Evolutionary conservation across 1,284 basidiomycete species (phyloP).

Genomic region (Phlebopus sp.): DNA sequence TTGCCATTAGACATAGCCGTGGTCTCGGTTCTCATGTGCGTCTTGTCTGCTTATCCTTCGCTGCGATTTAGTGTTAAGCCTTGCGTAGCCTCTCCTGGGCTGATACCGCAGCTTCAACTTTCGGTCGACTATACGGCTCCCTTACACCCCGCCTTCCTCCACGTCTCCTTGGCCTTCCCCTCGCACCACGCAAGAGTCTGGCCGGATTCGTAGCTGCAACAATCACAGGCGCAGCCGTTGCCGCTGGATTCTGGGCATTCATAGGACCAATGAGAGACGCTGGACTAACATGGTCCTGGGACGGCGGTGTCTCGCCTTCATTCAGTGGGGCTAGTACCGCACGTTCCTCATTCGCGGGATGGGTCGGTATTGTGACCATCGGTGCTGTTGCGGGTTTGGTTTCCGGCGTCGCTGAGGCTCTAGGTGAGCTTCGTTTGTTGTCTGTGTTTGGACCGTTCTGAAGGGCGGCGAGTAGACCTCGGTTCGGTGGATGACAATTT

Average conservation of each 20-base stretch:
- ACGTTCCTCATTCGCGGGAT: constrained; percentile 36
- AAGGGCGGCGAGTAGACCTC: constrained; percentile 57
- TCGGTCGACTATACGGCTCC: constrained; percentile 84
- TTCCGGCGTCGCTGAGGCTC: constrained; percentile 81
- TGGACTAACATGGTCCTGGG: constrained; percentile 55
- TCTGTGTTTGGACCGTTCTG: constrained; percentile 12
- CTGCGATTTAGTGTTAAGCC: not conserved
- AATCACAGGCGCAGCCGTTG: constrained; percentile 72
- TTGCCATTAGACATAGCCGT: constrained; percentile 88
- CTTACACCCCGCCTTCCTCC: constrained; percentile 74
- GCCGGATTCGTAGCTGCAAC: constrained; percentile 89
- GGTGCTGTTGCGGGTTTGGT: constrained; percentile 69
- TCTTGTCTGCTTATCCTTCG: constrained; percentile 14
- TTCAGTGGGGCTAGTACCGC: constrained; percentile 9
- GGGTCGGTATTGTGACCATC: constrained; percentile 55
- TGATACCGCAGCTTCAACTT: constrained; percentile 91
- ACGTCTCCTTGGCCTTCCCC: constrained; percentile 62
- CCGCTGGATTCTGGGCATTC: constrained; percentile 77
- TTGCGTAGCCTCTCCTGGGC: constrained; percentile 85
- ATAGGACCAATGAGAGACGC: constrained; percentile 46
- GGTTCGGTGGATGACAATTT: constrained; percentile 91
- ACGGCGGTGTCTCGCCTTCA: constrained; percentile 36
- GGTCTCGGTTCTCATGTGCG: constrained; percentile 85
- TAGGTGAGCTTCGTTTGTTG: constrained; percentile 53
- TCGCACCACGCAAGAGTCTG: constrained; percentile 82